phyloP scores from a whole-genome alignment of 495 filamentous ascomycete genomes.

The Trichodelitschia bisporula region DNA sequence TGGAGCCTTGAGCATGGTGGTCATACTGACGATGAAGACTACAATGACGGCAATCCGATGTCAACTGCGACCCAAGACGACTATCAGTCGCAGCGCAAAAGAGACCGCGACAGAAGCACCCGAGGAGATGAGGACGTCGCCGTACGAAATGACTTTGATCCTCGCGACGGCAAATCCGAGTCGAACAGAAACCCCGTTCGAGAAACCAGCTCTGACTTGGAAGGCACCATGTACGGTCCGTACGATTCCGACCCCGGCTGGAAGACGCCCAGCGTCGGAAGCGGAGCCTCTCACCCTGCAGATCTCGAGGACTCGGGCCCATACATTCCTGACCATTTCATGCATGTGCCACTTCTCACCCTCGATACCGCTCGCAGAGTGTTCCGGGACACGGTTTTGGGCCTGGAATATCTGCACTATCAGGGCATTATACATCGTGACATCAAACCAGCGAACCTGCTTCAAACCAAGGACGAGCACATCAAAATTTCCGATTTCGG shows the following conservation, averaged over 20 bases:
- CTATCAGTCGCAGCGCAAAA: constrained; percentile 3
- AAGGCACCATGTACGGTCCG: constrained; percentile 52
- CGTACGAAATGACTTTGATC: constrained; percentile 5
- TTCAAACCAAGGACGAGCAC: constrained; percentile 60
- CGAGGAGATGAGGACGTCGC: constrained; percentile 26
- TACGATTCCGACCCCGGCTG: constrained; percentile 30
- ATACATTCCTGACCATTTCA: constrained; percentile 27
- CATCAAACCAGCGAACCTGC: constrained; percentile 95
- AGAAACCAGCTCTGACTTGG: constrained; percentile 18
- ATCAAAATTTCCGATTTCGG: constrained; percentile 99
- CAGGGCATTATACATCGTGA: constrained; percentile 94
- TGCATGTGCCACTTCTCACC: constrained; percentile 77
- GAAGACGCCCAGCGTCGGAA: constrained; percentile 31
- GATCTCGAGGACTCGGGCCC: constrained; percentile 48
- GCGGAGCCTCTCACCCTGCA: constrained; percentile 29
- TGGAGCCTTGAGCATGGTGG: constrained; percentile 71
- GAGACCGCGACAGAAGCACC: too few relatives aligned
- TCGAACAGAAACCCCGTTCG: too few relatives aligned
- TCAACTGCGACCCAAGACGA: too few relatives aligned
- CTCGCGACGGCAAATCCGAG: too few relatives aligned
- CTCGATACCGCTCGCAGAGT: constrained; percentile 60
- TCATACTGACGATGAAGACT: constrained; percentile 32
- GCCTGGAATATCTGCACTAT: constrained; percentile 87
- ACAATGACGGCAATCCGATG: too few relatives aligned
- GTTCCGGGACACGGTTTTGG: constrained; percentile 82